These are phyloP conservation scores for Candolleomyces eurysporus DNA, from an alignment of 768 basidiomycete species.

Conservation along the genomic window DNA sequence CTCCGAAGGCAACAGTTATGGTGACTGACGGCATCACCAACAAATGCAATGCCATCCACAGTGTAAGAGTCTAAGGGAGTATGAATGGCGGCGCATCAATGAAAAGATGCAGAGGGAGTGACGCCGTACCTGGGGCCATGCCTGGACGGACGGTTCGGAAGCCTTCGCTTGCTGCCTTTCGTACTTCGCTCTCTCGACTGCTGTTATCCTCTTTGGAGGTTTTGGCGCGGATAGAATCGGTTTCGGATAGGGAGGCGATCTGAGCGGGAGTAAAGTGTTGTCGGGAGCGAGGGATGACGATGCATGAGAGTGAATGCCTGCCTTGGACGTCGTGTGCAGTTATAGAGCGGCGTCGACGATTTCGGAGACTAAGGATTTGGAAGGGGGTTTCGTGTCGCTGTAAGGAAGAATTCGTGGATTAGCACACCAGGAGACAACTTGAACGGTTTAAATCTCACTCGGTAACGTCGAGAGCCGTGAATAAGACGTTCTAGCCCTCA, in stretches of 20 bases:
- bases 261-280: constrained; percentile 87
- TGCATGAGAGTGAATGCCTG: constrained; percentile 78
- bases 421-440: too few species aligned
- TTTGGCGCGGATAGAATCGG: constrained; percentile 58
- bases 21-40: constrained; percentile 21
- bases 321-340: constrained; percentile 69
- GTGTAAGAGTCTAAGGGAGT: constrained; percentile 16
- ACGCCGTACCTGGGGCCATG: constrained; percentile 12
- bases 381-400: constrained; percentile 88
- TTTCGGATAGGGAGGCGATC: constrained; percentile 68
- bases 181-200: constrained; percentile 66
- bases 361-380: constrained; percentile 74
- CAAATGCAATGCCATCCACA: constrained; percentile 9
- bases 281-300: constrained; percentile 77
- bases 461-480: constrained; percentile 85
- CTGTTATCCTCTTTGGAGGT: constrained; percentile 83
- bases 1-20: background rate
- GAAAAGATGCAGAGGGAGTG: constrained; percentile 8
- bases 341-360: constrained; percentile 58
- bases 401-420: background rate
- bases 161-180: constrained; percentile 68
- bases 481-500: constrained; percentile 86
- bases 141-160: constrained; percentile 32
- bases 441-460: constrained; percentile 53
- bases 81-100: constrained; percentile 20